Evolutionary conservation across 2,329 filamentous ascomycete genomes (phyloP).

Genomic region (Trichophyton mentagrophytes): DNA sequence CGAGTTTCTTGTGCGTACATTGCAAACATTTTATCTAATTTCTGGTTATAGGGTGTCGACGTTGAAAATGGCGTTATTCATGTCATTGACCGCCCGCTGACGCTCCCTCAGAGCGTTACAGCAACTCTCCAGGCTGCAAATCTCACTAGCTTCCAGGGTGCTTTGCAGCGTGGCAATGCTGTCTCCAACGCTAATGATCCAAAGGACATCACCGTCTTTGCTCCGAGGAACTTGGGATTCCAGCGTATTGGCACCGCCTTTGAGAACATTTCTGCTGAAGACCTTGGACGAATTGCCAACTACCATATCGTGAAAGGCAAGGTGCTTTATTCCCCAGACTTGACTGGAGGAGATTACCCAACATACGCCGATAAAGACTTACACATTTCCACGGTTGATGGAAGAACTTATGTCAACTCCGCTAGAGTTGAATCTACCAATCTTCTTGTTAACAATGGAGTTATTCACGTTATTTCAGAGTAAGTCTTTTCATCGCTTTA

Average conservation of each 20-base stretch:
- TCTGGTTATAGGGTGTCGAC: slow-evolving; percentile 34
- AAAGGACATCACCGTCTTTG: slow-evolving; percentile 25
- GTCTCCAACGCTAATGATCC: slow-evolving; percentile 26
- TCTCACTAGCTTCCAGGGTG: slow-evolving; percentile 36
- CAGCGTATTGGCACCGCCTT: slow-evolving; percentile 9
- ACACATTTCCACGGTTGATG: slow-evolving; percentile 33
- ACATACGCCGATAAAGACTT: slow-evolving; percentile 36
- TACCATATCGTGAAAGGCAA: slow-evolving; percentile 52
- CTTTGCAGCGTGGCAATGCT: slow-evolving; percentile 33
- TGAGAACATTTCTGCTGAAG: slow-evolving; percentile 18
- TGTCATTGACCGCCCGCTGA: slow-evolving; percentile 39
- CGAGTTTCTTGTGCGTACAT: neutral
- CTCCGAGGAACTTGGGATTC: slow-evolving; percentile 11
- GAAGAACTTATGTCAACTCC: slow-evolving; percentile 39
- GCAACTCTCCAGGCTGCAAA: slow-evolving; percentile 32
- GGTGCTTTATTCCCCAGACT: slow-evolving; percentile 40
- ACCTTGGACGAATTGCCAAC: slow-evolving; percentile 42
- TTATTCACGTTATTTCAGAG: slow-evolving; percentile 47
- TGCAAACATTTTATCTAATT: neutral
- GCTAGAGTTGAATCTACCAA: slow-evolving; percentile 40
- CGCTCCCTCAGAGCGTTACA: slow-evolving; percentile 34
- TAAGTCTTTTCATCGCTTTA: slow-evolving; percentile 21
- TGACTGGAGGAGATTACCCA: slow-evolving; percentile 29
- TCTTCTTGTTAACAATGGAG: slow-evolving; percentile 43
- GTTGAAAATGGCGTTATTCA: slow-evolving; percentile 46